These are phyloP conservation scores for Kluyveromyces aestuarii DNA, from an alignment of 805 yeast species.

Conservation along the genomic window DNA sequence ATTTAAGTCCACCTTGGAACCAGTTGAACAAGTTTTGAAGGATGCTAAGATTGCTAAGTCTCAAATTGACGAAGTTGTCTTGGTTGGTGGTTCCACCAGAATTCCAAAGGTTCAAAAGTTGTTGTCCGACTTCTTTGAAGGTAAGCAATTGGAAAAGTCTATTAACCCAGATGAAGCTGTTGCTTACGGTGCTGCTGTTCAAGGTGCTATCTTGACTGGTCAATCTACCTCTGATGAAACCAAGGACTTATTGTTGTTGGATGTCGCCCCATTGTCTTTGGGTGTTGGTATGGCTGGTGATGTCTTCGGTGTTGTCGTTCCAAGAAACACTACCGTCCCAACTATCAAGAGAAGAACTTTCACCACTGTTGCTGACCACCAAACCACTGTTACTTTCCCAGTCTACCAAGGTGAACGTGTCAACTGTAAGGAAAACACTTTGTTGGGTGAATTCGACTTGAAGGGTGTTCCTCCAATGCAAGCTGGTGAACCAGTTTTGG, in stretches of 20 bases:
- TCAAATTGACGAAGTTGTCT: slow-evolving; percentile 86
- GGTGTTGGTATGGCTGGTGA: slow-evolving; percentile 99
- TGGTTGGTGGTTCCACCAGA: slow-evolving; percentile 98
- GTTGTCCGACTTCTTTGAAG: slow-evolving; percentile 90
- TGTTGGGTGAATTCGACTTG: slow-evolving; percentile 97
- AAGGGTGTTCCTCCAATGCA: slow-evolving; percentile 97
- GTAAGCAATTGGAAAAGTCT: slow-evolving; percentile 93
- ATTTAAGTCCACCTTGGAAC: slow-evolving; percentile 88
- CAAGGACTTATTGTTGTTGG: slow-evolving; percentile 89
- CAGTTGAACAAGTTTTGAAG: slow-evolving; percentile 91
- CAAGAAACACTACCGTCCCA: slow-evolving; percentile 99
- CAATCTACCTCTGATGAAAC: slow-evolving; percentile 84
- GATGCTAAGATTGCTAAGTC: slow-evolving; percentile 82
- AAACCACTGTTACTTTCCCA: slow-evolving; percentile 97
- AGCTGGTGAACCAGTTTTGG: slow-evolving; percentile 99
- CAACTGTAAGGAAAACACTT: slow-evolving; percentile 94
- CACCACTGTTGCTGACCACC: slow-evolving; percentile 98
- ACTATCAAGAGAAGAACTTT: slow-evolving; percentile 98
- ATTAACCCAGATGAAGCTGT: slow-evolving; percentile 99
- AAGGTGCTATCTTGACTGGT: slow-evolving; percentile 97
- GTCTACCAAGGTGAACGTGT: slow-evolving; percentile 99
- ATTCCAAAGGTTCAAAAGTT: slow-evolving; percentile 96
- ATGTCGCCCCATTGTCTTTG: slow-evolving; percentile 95
- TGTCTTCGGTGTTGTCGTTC: slow-evolving; percentile 97
- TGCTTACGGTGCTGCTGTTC: slow-evolving; percentile 99